Base-by-base conservation (phyloP, 2,329 filamentous ascomycete species). In the Thielaviopsis ethacetica region DNA sequence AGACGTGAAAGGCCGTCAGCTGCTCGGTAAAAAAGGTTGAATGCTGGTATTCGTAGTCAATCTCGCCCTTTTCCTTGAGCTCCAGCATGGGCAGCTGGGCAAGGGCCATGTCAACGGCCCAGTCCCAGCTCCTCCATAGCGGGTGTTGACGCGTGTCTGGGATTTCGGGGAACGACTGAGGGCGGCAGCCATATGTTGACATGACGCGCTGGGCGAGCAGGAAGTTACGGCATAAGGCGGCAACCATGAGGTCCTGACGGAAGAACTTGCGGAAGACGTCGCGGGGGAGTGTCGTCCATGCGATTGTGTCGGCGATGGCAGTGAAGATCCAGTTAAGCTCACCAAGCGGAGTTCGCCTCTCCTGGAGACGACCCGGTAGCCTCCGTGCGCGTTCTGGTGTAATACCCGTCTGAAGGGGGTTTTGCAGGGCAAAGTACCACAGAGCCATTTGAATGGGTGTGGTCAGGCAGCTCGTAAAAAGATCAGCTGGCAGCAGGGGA, bases 271-370 rank as follows among this genome's bases (percentile, higher is more conserved):
- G 91, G 72, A 98, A 98, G 12, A 96, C 75, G 21, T 90, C 82
- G 53, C 91, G 85, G 2, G 91, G 88, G 3, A 98, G 74, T 5
- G 89, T 94, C 34, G 95, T 97, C 93, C 93, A 98, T 0, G 93
- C 93, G 66, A 98, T 98, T 1, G 91, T 97, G 69, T 98, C 93
- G 0, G 93, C 98, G 64, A 98, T 97, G 58, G 93, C 93, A 0
- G 93, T 98, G 68, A 98, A 97, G 41, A 98, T 98, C 93, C 93
- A 98, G 67, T 98, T 98, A 15, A 98, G 76, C 72, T 98, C 93
- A 62, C 93, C 93, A 38, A 98, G 78, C 9, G 93, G 93, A 55
- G 93, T 97, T 67, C 93, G 80, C 62, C 93, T 81, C 71, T 98
- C 93, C 67, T 95, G 91, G 50, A 97, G 80, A 62, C 90, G 84